These are phyloP conservation scores for Zymoseptoria ardabiliae DNA, from an alignment of 2,329 filamentous ascomycete species.

Conservation along the genomic window DNA sequence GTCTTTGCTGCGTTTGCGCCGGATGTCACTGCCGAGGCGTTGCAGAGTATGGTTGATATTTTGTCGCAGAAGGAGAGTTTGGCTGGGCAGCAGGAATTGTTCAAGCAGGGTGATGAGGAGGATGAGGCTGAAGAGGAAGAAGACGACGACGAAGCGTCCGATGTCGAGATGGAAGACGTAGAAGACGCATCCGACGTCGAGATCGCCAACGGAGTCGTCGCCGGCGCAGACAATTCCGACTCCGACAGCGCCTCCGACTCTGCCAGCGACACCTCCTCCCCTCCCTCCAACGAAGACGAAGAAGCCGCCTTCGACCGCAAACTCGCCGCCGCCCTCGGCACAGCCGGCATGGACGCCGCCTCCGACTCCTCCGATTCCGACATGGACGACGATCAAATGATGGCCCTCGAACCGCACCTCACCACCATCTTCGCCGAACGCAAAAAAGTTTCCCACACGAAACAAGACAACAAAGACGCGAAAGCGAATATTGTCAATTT, in stretches of 20 bases:
- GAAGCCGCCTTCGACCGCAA: constrained; percentile 63
- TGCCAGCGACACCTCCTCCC: constrained; percentile 18
- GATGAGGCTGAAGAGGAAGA: constrained; percentile 18
- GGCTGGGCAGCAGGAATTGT: constrained; percentile 78
- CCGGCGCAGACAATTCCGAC: constrained; percentile 17
- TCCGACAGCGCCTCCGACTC: constrained; percentile 21
- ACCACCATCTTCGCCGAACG: constrained; percentile 77
- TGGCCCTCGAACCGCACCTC: constrained; percentile 75
- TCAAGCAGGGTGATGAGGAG: constrained; percentile 49
- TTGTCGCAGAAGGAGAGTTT: constrained; percentile 72
- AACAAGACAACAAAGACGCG: constrained; percentile 79
- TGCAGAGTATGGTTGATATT: constrained; percentile 62
- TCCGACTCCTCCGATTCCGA: constrained; percentile 60
- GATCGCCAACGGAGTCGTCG: constrained; percentile 26
- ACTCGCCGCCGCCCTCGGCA: constrained; percentile 70
- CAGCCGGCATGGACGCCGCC: constrained; percentile 51
- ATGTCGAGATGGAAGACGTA: constrained; percentile 34
- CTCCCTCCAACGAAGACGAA: constrained; percentile 38
- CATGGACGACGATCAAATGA: constrained; percentile 96
- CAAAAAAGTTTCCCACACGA: constrained; percentile 57
- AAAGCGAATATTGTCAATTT: constrained; percentile 87
- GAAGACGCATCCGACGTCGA: constrained; percentile 32
- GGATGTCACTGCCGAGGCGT: constrained; percentile 63
- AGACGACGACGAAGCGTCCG: constrained; percentile 15
- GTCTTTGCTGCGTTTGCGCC: constrained; percentile 78